A percentile compares a stretch with the other conserved stretches of the same genome.
Conservation (phyloP, 2,329 filamentous ascomycete species). For the Lanzia echinophila region DNA sequence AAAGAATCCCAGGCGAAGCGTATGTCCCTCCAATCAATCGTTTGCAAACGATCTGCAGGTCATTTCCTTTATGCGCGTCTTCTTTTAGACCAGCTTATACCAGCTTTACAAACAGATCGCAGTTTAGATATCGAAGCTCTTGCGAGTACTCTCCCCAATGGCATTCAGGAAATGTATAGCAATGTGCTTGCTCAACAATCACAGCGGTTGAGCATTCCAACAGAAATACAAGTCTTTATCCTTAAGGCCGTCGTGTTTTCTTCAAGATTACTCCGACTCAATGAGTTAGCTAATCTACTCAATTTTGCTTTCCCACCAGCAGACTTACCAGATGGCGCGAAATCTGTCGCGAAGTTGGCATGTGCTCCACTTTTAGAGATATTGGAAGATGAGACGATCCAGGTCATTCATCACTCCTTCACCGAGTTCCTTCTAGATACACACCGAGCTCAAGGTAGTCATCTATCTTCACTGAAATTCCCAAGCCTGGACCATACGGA, state of each 20-base stretch:
- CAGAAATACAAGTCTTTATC: slow-evolving; percentile 17
- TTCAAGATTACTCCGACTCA: slow-evolving; percentile 17
- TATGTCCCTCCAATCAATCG: not conserved
- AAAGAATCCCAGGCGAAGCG: not conserved
- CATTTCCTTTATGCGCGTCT: slow-evolving; percentile 3
- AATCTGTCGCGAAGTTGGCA: slow-evolving; percentile 28
- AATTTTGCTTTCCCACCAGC: not conserved
- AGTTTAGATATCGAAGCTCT: not conserved
- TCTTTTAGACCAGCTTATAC: not conserved
- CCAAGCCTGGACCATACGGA: too few relatives aligned
- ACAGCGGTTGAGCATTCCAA: not conserved
- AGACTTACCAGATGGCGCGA: slow-evolving; percentile 25
- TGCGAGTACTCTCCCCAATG: slow-evolving; percentile 10
- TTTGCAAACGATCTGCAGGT: not conserved
- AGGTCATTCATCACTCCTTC: slow-evolving; percentile 42
- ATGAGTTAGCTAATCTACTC: not conserved
- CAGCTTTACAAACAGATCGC: not conserved
- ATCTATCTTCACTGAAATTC: too few relatives aligned
- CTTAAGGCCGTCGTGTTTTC: slow-evolving; percentile 18
- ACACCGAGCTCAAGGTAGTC: not conserved
- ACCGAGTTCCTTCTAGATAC: slow-evolving; percentile 38
- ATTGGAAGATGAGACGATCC: slow-evolving; percentile 38
- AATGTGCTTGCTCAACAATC: slow-evolving; percentile 18
- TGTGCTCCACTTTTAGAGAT: slow-evolving; percentile 39
- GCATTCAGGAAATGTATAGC: slow-evolving; percentile 25